Evolutionary conservation across 2,329 filamentous ascomycete genomes (phyloP), one percentile per base, ranked within the genome.

Genomic region (Scytalidium sp.): DNA sequence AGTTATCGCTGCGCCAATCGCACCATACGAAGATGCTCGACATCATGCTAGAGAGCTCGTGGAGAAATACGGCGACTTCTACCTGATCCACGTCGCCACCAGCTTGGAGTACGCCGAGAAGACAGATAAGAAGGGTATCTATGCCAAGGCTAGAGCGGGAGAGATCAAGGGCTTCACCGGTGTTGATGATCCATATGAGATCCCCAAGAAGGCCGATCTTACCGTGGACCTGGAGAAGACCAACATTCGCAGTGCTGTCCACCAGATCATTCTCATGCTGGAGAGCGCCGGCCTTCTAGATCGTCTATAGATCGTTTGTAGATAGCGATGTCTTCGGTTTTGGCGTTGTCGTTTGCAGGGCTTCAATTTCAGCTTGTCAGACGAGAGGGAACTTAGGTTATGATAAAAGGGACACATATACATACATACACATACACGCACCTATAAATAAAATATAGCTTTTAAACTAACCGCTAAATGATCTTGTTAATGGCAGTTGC

Each of bases 131-230:
- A 81, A 87, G 54, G 94, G 94, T 52, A 85, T 96, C 66, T 99
- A 97, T 73, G 80, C 80, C 58, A 82, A 83, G 68, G 94, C 94
- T 39, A 83, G 94, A 55, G 80, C 78, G 19, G 94, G 94, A 51
- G 88, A 96, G 76, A 95, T 99, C 73, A 94, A 92, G 83, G 92
- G 92, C 57, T 99, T 99, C 81, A 99, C 94, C 7, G 94, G 94
- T 64, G 91, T 99, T 50, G 93, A 97, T 67, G 93, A 97, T 75
- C 92, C 94, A 44, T 99, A 99, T 67, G 94, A 99, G 84, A 67
- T 71, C 19, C 94, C 94, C 9, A 64, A 73, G 59, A 91, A 93
- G 73, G 82, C 92, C 25, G 85, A 97, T 68, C 77, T 99, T 57
- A 83, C 84, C 4, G 93, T 97, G 36, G 88, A 97, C 70, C 70